Percentiles rank a stretch among this genome's conserved stretches.
Evolutionary conservation across 148 eudicot genomes (phyloP).

Genomic region (Rhododendron simsii): DNA sequence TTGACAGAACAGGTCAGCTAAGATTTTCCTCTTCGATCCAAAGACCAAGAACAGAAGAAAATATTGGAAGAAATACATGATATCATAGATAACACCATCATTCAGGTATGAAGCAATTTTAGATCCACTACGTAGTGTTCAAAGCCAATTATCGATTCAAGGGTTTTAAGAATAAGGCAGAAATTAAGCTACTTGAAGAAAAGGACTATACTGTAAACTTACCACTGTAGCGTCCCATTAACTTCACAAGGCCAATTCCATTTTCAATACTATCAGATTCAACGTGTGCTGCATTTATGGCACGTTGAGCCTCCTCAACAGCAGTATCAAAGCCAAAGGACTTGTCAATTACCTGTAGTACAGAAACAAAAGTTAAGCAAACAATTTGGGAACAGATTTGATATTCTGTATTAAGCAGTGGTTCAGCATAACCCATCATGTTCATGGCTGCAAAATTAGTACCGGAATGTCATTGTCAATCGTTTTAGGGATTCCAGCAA

Average conservation of each 20-base stretch:
- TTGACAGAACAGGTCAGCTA: not conserved
- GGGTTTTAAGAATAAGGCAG: not conserved
- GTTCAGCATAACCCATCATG: not conserved
- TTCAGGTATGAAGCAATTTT: not conserved
- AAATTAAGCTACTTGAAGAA: slow-evolving; percentile 1
- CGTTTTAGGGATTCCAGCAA: slow-evolving; percentile 94
- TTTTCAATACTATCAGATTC: slow-evolving; percentile 93
- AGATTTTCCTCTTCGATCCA: not conserved
- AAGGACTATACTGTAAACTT: slow-evolving; percentile 11
- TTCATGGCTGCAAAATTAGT: slow-evolving; percentile 7
- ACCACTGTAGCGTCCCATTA: slow-evolving; percentile 99
- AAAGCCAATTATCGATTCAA: not conserved
- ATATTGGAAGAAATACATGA: not conserved
- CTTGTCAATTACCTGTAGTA: slow-evolving; percentile 78
- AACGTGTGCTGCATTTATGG: slow-evolving; percentile 97
- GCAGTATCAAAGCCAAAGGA: slow-evolving; percentile 99
- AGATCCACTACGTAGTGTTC: not conserved
- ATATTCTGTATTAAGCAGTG: not conserved
- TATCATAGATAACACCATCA: not conserved
- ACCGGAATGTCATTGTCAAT: slow-evolving; percentile 98
- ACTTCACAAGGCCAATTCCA: slow-evolving; percentile 88
- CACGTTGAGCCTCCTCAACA: slow-evolving; percentile 98
- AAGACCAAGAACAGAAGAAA: not conserved
- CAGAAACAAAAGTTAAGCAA: slow-evolving; percentile 11
- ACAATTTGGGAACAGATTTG: not conserved